Conservation (phyloP, 805 yeast species). For the Candida fluviatilis region DNA sequence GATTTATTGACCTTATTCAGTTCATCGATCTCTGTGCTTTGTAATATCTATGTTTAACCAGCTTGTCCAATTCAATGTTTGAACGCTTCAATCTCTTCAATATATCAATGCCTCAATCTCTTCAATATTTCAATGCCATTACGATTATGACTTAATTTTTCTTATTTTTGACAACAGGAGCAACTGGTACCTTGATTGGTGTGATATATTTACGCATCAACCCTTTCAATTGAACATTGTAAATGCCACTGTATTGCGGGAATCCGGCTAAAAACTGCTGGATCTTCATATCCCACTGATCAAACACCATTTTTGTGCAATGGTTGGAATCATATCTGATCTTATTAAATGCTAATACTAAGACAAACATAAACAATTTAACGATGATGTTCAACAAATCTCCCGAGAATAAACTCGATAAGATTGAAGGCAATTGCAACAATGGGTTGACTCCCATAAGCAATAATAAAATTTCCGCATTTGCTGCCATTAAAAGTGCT, state of each 20-base stretch:
- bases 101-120: too few species aligned
- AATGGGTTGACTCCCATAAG: slow-evolving; percentile 13
- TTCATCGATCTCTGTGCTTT: too few species aligned
- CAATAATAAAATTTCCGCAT: slow-evolving; percentile 29
- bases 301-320: slow-evolving; percentile 36
- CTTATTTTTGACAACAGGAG: slow-evolving; percentile 9
- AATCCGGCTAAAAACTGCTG: slow-evolving; percentile 19
- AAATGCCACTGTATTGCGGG: slow-evolving; percentile 13
- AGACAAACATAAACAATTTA: slow-evolving; percentile 29
- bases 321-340: slow-evolving; percentile 31
- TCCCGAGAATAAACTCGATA: slow-evolving; percentile 28
- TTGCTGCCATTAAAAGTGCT: slow-evolving; percentile 36
- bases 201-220: slow-evolving; percentile 14
- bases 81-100: too few species aligned
- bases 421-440: slow-evolving; percentile 21
- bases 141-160: too few species aligned
- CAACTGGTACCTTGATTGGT: slow-evolving; percentile 19
- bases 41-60: too few species aligned
- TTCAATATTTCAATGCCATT: too few species aligned
- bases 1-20: too few species aligned
- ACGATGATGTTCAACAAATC: slow-evolving; percentile 29
- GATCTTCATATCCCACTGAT: slow-evolving; percentile 41
- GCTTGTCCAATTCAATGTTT: too few species aligned
- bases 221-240: slow-evolving; percentile 17
- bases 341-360: slow-evolving; percentile 29